phyloP scores from a whole-genome alignment of 1,284 basidiomycete genomes.

The Trichosporon sp. region DNA sequence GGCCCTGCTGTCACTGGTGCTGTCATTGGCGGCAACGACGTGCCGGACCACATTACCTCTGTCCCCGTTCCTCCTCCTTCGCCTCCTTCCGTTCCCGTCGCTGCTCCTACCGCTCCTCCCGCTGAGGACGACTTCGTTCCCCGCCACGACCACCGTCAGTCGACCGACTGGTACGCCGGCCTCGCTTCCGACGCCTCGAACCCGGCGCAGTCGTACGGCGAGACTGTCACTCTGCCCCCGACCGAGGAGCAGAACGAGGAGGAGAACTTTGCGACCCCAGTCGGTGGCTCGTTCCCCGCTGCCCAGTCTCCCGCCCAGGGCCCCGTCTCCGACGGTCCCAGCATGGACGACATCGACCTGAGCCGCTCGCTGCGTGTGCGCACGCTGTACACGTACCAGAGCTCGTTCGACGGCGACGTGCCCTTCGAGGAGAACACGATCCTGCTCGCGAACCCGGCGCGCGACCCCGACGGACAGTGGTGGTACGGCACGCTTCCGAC shows the following conservation, averaged over 20 bases:
- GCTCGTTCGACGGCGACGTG: conserved; percentile 82
- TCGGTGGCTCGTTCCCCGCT: not conserved
- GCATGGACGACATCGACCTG: conserved; percentile 33
- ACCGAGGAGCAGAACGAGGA: conserved; percentile 46
- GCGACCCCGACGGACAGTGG: conserved; percentile 71
- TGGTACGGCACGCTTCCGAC: conserved; percentile 78
- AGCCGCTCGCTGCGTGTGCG: conserved; percentile 64
- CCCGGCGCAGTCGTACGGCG: conserved; percentile 38
- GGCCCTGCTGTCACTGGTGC: conserved; percentile 67
- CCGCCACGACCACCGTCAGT: conserved; percentile 67
- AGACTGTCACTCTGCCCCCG: conserved; percentile 35
- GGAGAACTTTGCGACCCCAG: conserved; percentile 57
- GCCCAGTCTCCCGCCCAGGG: conserved; percentile 14
- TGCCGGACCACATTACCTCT: conserved; percentile 70
- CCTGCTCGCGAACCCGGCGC: conserved; percentile 79
- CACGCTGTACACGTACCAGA: conserved; percentile 78
- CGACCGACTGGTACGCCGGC: conserved; percentile 87
- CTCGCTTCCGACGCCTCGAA: conserved; percentile 72
- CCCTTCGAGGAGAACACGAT: conserved; percentile 81
- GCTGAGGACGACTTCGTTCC: conserved; percentile 39
- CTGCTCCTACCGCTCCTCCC: conserved; percentile 9
- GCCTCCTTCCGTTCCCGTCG: not conserved
- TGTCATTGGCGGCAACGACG: conserved; percentile 72
- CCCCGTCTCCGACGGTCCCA: conserved; percentile 28
- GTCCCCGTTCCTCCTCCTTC: conserved; percentile 46